These are phyloP conservation scores for Arthrocladium fulminans DNA, from an alignment of 2,329 filamentous ascomycete species.

Conservation along the genomic window DNA sequence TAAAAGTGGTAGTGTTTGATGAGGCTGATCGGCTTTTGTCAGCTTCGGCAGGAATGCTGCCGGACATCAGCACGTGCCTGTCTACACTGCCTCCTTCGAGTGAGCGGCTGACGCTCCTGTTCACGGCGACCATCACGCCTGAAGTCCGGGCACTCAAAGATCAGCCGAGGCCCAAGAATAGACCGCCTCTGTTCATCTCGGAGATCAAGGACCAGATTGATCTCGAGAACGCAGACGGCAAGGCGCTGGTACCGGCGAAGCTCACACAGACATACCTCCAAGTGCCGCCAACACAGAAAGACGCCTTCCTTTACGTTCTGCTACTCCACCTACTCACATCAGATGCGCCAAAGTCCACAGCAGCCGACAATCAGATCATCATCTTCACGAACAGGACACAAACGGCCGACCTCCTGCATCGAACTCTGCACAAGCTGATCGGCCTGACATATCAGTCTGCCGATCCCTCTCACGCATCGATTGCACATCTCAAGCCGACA, in stretches of 20 bases:
- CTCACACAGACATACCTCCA: constrained; percentile 79
- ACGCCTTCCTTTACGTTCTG: constrained; percentile 87
- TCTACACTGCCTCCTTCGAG: constrained; percentile 66
- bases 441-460: constrained; percentile 2
- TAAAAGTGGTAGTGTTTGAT: constrained; percentile 82
- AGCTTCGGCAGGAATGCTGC: constrained; percentile 74
- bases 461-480: constrained; percentile 7
- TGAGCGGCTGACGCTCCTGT: constrained; percentile 83
- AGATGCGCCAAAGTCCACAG: constrained; percentile 52
- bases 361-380: constrained; percentile 68
- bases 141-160: constrained; percentile 83
- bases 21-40: constrained; percentile 86
- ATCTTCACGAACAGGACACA: constrained; percentile 90
- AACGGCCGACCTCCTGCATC: constrained; percentile 82
- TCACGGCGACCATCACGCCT: constrained; percentile 89
- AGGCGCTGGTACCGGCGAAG: constrained; percentile 57
- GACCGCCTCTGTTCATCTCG: constrained; percentile 74
- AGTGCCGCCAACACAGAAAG: constrained; percentile 82
- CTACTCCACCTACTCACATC: constrained; percentile 36
- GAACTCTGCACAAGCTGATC: constrained; percentile 69
- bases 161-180: constrained; percentile 58
- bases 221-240: constrained; percentile 52
- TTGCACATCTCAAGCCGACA: constrained; percentile 46
- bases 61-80: constrained; percentile 83
- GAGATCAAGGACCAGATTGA: constrained; percentile 79